Base-by-base conservation (phyloP, 192 early-diverging fungal genomes). In the Phlyctochytrium arcticum region DNA sequence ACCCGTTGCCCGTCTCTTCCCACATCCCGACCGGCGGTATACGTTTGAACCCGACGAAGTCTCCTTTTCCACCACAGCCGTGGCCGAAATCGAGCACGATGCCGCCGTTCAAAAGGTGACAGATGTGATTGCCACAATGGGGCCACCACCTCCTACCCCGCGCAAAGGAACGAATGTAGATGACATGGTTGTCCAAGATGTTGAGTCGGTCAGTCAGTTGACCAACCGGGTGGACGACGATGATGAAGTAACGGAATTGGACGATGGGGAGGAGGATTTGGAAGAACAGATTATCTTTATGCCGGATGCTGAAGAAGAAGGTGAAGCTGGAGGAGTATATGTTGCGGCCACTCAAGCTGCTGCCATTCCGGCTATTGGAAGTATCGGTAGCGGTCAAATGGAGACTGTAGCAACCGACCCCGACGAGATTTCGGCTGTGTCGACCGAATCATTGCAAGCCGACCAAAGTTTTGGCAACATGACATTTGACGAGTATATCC, bases 401-500 rank as follows among this genome's bases (percentile, higher is more conserved):
- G n/a, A n/a, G n/a, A n/a, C n/a, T n/a, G n/a, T 19, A 44, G 15
- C 21, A 44, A 19, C 21, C 39, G 39, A 44, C 15, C 39, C 39
- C 1, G 39, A 44, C 39, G 21, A 44, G 39, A 44, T 44, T 44
- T 2, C 39, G 2, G 15, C 15, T 19, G n/a, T n/a, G n/a, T n/a
- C n/a, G n/a, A n/a, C n/a, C n/a, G n/a, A n/a, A n/a, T n/a, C n/a
- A n/a, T n/a, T n/a, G n/a, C n/a, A n/a, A n/a, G n/a, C n/a, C n/a
- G n/a, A n/a, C n/a, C n/a, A n/a, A n/a, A n/a, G n/a, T n/a, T 44
- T 71, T 33, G 37, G 39, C 7, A 35, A 57, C 19, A 51, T 74
- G 27, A 75, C 62, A 12, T 60, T 75, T 4, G 71, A 75, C 34
- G 73, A 75, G 32, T 75, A 75, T 36, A 27, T 75, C 6, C 48